A percentile compares a stretch with the other conserved stretches of the same genome.
Conservation (phyloP, 2,329 filamentous ascomycete species). For the Xylariaceae sp. region DNA sequence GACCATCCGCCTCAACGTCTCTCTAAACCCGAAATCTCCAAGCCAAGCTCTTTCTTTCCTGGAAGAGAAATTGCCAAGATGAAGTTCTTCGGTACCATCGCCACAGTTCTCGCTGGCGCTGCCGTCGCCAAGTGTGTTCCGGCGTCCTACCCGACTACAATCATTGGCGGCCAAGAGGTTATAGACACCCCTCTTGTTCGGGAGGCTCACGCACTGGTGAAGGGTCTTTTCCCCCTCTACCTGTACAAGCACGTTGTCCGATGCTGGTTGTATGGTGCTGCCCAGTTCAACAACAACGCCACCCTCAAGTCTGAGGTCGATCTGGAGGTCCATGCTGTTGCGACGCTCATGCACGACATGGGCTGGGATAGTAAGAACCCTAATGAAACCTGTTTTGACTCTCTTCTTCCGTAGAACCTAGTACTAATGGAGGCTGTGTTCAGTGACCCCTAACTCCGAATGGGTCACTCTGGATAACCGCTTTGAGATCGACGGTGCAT, state of each 20-base stretch:
- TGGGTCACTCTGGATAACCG: background rate
- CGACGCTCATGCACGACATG: background rate
- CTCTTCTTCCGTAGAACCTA: background rate
- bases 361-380: background rate
- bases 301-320: background rate
- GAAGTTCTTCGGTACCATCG: background rate
- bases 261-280: background rate
- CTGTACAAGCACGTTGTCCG: background rate
- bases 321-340: background rate
- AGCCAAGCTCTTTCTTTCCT: too few relatives aligned
- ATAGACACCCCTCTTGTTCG: background rate
- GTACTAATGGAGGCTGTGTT: background rate
- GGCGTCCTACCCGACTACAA: background rate
- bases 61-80: too few relatives aligned
- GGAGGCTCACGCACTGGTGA: background rate
- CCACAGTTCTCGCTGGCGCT: background rate
- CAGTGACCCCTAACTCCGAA: background rate
- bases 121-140: background rate
- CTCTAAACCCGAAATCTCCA: background rate
- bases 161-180: background rate
- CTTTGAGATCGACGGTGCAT: background rate
- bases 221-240: background rate
- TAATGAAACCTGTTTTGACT: too few relatives aligned
- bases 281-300: background rate
- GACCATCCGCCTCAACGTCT: background rate